Conservation (phyloP, 345 rosid species). For the Diplotaxis tenuifolia region DNA sequence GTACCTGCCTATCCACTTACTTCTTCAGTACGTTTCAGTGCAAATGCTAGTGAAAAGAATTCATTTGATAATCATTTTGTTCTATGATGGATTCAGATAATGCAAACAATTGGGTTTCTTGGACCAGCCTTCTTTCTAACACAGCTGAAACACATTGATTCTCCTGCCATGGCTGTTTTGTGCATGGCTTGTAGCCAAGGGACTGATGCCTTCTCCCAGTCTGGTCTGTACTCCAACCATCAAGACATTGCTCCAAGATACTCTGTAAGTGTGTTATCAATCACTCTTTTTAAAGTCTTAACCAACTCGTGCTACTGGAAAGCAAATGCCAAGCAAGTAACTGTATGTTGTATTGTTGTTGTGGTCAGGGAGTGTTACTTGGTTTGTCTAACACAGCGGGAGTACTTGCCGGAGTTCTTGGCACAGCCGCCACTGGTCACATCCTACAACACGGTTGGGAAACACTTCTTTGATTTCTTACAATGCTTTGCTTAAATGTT, state of each 20-base stretch:
- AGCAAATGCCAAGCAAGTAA: background rate
- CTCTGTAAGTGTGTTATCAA: slow-evolving; percentile 58
- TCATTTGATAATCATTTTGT: background rate
- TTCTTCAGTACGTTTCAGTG: slow-evolving; percentile 10
- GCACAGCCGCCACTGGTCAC: slow-evolving; percentile 94
- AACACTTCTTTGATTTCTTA: slow-evolving; percentile 3
- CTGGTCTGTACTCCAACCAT: slow-evolving; percentile 91
- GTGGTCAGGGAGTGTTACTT: slow-evolving; percentile 75
- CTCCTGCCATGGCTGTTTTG: slow-evolving; percentile 69
- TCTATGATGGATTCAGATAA: slow-evolving; percentile 51
- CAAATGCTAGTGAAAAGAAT: background rate
- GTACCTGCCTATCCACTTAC: slow-evolving; percentile 36
- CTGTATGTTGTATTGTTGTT: background rate
- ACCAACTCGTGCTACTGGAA: background rate
- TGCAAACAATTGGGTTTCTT: slow-evolving; percentile 95
- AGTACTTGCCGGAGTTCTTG: slow-evolving; percentile 90
- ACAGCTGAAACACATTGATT: slow-evolving; percentile 83
- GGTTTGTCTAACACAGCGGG: slow-evolving; percentile 95
- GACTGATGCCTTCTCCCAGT: slow-evolving; percentile 92
- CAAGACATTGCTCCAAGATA: slow-evolving; percentile 96
- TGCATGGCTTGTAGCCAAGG: slow-evolving; percentile 91
- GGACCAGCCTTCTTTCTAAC: slow-evolving; percentile 96
- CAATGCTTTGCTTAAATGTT: background rate
- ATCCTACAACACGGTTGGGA: slow-evolving; percentile 80
- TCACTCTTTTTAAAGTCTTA: background rate